Evolutionary conservation across 2,329 filamentous ascomycete species (phyloP).

Genomic region (Huntiella decipiens): DNA sequence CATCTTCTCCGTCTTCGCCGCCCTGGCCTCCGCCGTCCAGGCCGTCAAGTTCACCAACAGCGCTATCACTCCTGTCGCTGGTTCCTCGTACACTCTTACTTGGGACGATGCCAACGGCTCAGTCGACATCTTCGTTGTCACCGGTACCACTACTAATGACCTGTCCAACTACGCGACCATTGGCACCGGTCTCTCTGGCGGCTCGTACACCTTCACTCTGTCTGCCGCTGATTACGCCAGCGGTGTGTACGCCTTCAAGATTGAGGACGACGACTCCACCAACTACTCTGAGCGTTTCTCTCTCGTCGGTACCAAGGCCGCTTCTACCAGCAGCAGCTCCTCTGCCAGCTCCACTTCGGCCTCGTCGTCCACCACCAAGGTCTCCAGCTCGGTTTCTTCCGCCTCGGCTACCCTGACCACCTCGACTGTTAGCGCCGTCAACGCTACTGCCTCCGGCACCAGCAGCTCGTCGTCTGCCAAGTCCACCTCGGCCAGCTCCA

Average conservation of each 20-base stretch:
- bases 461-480: slow-evolving; percentile 12
- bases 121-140: slow-evolving; percentile 35
- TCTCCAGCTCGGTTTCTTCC: slow-evolving; percentile 10
- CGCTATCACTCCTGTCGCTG: slow-evolving; percentile 37
- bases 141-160: slow-evolving; percentile 25
- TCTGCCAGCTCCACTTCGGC: slow-evolving; percentile 2
- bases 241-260: slow-evolving; percentile 27
- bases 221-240: slow-evolving; percentile 17
- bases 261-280: slow-evolving; percentile 20
- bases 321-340: slow-evolving; percentile 9
- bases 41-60: slow-evolving; percentile 14
- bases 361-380: slow-evolving; percentile 11
- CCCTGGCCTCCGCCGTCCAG: slow-evolving; percentile 32
- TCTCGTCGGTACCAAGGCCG: slow-evolving; percentile 16
- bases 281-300: slow-evolving; percentile 28
- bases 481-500: slow-evolving; percentile 13
- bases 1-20: slow-evolving; percentile 29
- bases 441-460: slow-evolving; percentile 12
- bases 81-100: slow-evolving; percentile 28
- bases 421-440: slow-evolving; percentile 8
- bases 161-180: slow-evolving; percentile 26
- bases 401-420: background rate
- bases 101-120: slow-evolving; percentile 28
- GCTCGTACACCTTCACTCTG: slow-evolving; percentile 23
- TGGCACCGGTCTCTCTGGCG: slow-evolving; percentile 20